Conservation (phyloP, 1,284 basidiomycete species). For the Clitocybe nebularis region DNA sequence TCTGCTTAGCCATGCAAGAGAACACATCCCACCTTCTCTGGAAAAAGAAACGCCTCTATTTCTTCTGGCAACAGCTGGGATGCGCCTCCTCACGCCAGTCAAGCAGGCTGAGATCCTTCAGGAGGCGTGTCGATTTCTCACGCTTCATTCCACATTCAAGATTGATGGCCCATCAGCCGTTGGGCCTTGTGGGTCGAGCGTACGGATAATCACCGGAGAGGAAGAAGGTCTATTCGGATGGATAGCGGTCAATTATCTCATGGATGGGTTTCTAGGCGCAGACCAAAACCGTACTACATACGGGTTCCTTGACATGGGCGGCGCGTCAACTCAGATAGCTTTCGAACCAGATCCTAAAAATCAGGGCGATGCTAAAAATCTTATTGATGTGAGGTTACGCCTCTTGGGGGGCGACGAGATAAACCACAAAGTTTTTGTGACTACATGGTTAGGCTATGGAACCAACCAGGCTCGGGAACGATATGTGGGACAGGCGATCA, state of each 20-base stretch:
- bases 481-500: slow-evolving; percentile 72
- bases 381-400: slow-evolving; percentile 81
- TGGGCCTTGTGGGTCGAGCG: slow-evolving; percentile 84
- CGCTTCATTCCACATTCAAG: slow-evolving; percentile 69
- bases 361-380: slow-evolving; percentile 49
- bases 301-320: slow-evolving; percentile 99
- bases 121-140: slow-evolving; percentile 77
- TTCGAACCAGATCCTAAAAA: slow-evolving; percentile 76
- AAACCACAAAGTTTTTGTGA: slow-evolving; percentile 92
- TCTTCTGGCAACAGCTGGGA: slow-evolving; percentile 94
- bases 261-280: slow-evolving; percentile 88
- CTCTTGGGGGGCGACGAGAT: slow-evolving; percentile 86
- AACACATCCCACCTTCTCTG: slow-evolving; percentile 82
- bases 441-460: slow-evolving; percentile 98
- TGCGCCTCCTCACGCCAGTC: slow-evolving; percentile 79
- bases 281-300: slow-evolving; percentile 74
- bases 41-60: slow-evolving; percentile 87
- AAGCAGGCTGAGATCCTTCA: slow-evolving; percentile 73
- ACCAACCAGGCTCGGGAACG: slow-evolving; percentile 94
- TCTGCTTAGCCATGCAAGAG: slow-evolving; percentile 79
- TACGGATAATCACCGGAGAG: slow-evolving; percentile 95
- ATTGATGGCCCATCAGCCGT: slow-evolving; percentile 58
- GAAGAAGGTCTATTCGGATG: slow-evolving; percentile 98
- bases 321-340: slow-evolving; percentile 97
- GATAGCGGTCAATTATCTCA: slow-evolving; percentile 98